Base-by-base conservation (phyloP, 352 stramenopile species). In the Globisporangium spiculum region DNA sequence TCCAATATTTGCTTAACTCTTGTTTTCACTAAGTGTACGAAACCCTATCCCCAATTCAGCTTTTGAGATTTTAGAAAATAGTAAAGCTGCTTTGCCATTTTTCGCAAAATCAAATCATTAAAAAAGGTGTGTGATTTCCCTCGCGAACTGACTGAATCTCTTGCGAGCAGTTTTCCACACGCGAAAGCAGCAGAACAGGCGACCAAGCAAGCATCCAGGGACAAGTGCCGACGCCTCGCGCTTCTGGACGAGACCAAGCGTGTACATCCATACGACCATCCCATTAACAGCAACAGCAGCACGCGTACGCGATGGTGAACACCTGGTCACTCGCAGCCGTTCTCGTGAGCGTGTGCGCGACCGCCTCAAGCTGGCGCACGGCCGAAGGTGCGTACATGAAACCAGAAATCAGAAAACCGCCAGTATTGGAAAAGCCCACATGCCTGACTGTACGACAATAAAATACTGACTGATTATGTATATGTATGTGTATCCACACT, bases 311-410 rank as follows among this genome's bases (percentile, higher is more conserved):
- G 14, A 69, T 64, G 55, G 55, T 57, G 26, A 38, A 44, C 16
- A 69, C 41, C 2, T 55, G 64, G 14, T 14, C 12, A 18, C 55
- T 63, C n/a, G 10, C 64, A 57, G 41, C 57, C 26, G 44, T 41
- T 41, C 55, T 69, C 27, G 20, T 60, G 12, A 30, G 24, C 12
- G 20, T 32, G 22, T 68, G 38, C 44, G 64, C 41, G 9, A 26
- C 30, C 16, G 55, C 41, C 22, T 27, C 41, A 36, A 20, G 55
- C 32, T 64, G 58, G 32, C 64, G 64, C 64, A 26, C 55, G 0
- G 32, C 55, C 12, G 64, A 69, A 69, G 64, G 64, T 69, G 3
- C 20, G 46, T 18, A 22, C 32, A 7, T 46, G 38, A 46, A 46
- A 46, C 4, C 48, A 55, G 48, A 27, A 24, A 55, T 4, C 20